Base-by-base conservation (phyloP, 257 asterid species). In the Petunia axillaris region DNA sequence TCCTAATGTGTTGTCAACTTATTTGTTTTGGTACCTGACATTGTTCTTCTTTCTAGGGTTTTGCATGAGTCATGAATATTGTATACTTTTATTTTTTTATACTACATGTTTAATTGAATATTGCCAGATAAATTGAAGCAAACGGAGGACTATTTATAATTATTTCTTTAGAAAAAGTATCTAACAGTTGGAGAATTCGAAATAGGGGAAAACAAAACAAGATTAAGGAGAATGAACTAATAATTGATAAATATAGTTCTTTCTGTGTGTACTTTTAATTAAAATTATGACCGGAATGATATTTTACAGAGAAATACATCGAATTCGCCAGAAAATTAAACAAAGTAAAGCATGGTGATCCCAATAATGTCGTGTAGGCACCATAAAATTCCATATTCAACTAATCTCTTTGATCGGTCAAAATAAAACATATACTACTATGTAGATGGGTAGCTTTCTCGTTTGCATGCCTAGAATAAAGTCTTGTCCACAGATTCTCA, bases 401-500 rank as follows among this genome's bases (percentile, higher is more conserved):
- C 43, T 15, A 15, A 4, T 11, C 39, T 37, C 2, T 68, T 68
- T 70, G 76, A 46, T 43, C 5, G 43, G 59, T 3, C 77, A 70
- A 48, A 48, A 1, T 25, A 70, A n/a, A 59, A 5, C 4, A 46
- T 70, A 25, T 25, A 25, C 25, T 25, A 25, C 25, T 25, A 25
- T 25, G 25, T 25, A 25, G 77, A 70, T 46, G 4, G 3, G 77
- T 70, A 46, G 43, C 59, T 84, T 53, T 81, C 82, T 52, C 25
- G 76, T 81, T 80, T 75, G 86, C 83, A 80, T 80, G 90, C 66
- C 77, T 8, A 70, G 10, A 70, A 25, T 70, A 25, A 70, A 73
- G 70, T 80, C 52, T 78, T 74, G 88, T 82, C 86, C 74, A 80
- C 16, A 80, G 82, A 82, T 80, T 64, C 82, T 78, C 38, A 80